phyloP scores from a whole-genome alignment of 1,284 basidiomycete genomes.

The Sphaerobolus stellatus region DNA sequence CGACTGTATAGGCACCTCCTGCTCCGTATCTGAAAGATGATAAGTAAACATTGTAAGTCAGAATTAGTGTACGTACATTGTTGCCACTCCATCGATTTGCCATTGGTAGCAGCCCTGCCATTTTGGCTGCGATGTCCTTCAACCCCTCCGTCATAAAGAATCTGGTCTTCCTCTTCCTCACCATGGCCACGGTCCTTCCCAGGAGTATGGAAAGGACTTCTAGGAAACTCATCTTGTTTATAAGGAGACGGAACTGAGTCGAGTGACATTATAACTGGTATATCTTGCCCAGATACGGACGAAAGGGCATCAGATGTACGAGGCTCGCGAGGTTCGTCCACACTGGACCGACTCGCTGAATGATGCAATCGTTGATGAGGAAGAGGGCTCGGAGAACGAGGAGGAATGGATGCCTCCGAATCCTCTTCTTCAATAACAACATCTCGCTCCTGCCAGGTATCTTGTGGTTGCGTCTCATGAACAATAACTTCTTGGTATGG shows the following conservation, averaged over 20 bases:
- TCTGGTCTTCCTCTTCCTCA: constrained; percentile 61
- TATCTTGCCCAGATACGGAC: constrained; percentile 38
- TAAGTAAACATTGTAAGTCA: background rate
- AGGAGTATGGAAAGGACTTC: constrained; percentile 71
- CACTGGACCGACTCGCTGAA: background rate
- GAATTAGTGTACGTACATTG: background rate
- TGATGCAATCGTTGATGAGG: constrained; percentile 6
- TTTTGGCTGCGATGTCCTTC: background rate
- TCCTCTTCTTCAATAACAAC: constrained; percentile 72
- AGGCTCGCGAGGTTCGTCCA: constrained; percentile 33
- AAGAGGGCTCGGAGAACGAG: constrained; percentile 21
- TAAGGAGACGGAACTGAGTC: constrained; percentile 44
- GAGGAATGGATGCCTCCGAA: constrained; percentile 27
- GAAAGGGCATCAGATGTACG: constrained; percentile 54
- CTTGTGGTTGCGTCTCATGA: background rate
- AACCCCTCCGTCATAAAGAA: too few relatives aligned
- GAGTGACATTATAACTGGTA: constrained; percentile 48
- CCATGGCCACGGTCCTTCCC: constrained; percentile 58
- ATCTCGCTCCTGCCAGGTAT: constrained; percentile 51
- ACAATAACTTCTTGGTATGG: too few relatives aligned
- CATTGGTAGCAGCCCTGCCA: too few relatives aligned
- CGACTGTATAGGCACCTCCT: background rate
- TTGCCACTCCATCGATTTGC: constrained; percentile 4
- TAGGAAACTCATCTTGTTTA: constrained; percentile 58
- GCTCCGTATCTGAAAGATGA: background rate